A percentile compares a stretch with the other conserved stretches of the same genome.
These are phyloP conservation scores for Astragalus glycyphyllos DNA, from an alignment of 306 rosid species.

Conservation along the genomic window DNA sequence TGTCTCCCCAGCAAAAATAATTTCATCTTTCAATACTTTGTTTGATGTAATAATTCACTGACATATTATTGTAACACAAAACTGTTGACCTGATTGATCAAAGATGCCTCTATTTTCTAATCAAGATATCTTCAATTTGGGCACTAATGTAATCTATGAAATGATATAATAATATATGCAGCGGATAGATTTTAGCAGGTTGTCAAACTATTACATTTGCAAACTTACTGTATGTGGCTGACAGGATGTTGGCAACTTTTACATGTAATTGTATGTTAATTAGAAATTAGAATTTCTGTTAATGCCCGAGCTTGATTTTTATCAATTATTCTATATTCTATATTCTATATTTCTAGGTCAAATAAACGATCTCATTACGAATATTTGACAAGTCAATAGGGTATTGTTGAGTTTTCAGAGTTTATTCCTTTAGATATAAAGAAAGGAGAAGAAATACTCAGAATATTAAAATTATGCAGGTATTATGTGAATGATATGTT, in stretches of 20 bases:
- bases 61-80: conserved; percentile 16
- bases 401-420: not conserved
- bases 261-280: conserved; percentile 1
- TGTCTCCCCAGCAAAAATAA: conserved; percentile 18
- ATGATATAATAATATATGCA: conserved; percentile 16
- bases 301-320: conserved; percentile 11
- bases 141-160: conserved; percentile 3
- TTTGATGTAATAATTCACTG: not conserved
- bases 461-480: not conserved
- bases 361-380: conserved; percentile 27
- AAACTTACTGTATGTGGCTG: conserved; percentile 14
- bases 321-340: conserved; percentile 14
- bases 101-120: conserved; percentile 8
- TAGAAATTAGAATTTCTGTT: conserved; percentile 10
- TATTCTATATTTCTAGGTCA: conserved; percentile 25
- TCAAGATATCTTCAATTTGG: conserved; percentile 30
- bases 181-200: conserved; percentile 5
- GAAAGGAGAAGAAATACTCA: not conserved
- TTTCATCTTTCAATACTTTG: conserved; percentile 12
- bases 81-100: not conserved
- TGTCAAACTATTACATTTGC: conserved; percentile 31
- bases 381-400: not conserved
- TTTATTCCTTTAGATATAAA: conserved; percentile 3
- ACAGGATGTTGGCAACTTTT: conserved; percentile 14
- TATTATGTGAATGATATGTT: conserved; percentile 17